Evolutionary conservation across 2,329 filamentous ascomycete species (phyloP), one percentile per base, ranked within the genome.

Genomic region (Phyllosticta citriasiana): DNA sequence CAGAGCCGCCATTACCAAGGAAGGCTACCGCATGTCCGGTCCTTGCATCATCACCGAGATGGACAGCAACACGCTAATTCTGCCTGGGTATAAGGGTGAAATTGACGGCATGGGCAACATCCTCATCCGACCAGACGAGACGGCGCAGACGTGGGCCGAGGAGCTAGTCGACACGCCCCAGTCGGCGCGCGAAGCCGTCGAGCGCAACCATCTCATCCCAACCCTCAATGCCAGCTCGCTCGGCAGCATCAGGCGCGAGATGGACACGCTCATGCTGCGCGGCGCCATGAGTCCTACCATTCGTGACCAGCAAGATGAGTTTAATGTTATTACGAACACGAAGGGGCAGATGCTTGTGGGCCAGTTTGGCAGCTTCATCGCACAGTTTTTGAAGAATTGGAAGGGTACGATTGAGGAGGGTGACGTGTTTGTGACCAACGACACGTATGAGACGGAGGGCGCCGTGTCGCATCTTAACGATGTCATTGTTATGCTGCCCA

Each of bases 251-350:
- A 72, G 79, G 40, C 72, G 74, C 27, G 78, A 81, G 63, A 81
- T 81, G 79, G 79, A 80, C 61, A 77, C 76, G 0, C 70, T 80
- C 33, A 79, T 80, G 73, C 72, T 80, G n/a, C 74, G 78, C 8
- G 78, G 77, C 59, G 76, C 77, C 52, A 80, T 81, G 78, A 79
- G 77, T 2, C 78, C 79, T 0, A 78, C 77, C 0, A 80, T 80
- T 52, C 72, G 79, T 19, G 78, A 80, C 57, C 78, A 80, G 56
- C 78, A 80, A 63, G 79, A 81, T 27, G 78, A 80, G 62, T 81
- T 80, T 68, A 81, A 81, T 33, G 78, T 80, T n/a, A 79, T 80
- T 57, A 80, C 79, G 4, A 78, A 79, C 52, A 70, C 71, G 0
- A 67, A 72, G 1, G 79, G 79, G 3, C 74, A 80, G 63, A 81